Conservation (phyloP, 306 rosid species). For the Pueraria montana region DNA sequence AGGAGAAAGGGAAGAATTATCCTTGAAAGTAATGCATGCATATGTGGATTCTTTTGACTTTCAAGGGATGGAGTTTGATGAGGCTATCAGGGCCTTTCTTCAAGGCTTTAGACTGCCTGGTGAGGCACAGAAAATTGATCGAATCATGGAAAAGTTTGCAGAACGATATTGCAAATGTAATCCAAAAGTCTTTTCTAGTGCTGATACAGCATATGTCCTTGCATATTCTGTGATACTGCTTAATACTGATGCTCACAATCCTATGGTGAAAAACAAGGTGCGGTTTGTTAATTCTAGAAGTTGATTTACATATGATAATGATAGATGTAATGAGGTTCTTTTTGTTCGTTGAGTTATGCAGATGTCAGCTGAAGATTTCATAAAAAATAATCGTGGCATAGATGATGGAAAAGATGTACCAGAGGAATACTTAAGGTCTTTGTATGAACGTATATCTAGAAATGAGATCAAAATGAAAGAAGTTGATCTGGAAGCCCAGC, state of each 20-base stretch:
- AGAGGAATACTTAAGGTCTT: conserved; percentile 88
- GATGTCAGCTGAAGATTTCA: conserved; percentile 99
- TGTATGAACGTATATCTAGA: conserved; percentile 93
- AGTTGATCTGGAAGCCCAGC: conserved; percentile 85
- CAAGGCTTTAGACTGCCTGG: conserved; percentile 99
- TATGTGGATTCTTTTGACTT: conserved; percentile 97
- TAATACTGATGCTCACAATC: conserved; percentile 96
- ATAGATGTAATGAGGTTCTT: conserved; percentile 39
- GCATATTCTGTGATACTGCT: conserved; percentile 98
- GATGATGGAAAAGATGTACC: conserved; percentile 99
- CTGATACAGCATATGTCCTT: conserved; percentile 99
- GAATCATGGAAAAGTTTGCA: conserved; percentile 99
- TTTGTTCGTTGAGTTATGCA: conserved; percentile 57
- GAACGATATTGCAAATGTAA: conserved; percentile 98
- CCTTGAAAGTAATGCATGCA: conserved; percentile 96
- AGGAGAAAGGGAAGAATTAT: conserved; percentile 95
- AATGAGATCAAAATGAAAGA: conserved; percentile 99
- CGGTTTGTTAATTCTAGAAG: conserved; percentile 44
- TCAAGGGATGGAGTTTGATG: conserved; percentile 94
- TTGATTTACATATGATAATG: conserved; percentile 41
- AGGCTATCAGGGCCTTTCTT: conserved; percentile 92
- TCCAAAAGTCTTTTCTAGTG: conserved; percentile 90
- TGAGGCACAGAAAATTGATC: conserved; percentile 98
- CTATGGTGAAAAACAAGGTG: conserved; percentile 98
- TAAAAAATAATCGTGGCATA: conserved; percentile 97